A percentile compares a stretch with the other conserved stretches of the same genome.
phyloP scores from a whole-genome alignment of 2,329 filamentous ascomycete species.

The Nigrospora oryzae region DNA sequence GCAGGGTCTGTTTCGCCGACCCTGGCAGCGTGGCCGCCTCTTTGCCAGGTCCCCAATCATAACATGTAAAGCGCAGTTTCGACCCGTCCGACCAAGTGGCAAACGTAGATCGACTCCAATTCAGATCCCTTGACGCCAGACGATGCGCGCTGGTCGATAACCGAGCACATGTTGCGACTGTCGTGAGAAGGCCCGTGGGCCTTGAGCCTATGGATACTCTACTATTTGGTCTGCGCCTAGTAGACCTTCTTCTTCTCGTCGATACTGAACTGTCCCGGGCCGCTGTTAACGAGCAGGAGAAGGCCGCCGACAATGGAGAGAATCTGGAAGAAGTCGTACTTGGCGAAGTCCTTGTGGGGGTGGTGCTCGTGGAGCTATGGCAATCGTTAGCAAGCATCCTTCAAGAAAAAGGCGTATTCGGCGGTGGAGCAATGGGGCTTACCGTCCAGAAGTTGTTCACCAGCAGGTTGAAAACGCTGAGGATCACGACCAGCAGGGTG shows the following conservation, averaged over 20 bases:
- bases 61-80: neutral
- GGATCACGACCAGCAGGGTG: constrained; percentile 85
- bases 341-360: constrained; percentile 99
- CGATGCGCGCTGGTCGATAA: constrained; percentile 2
- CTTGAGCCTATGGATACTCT: neutral
- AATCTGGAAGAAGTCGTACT: constrained; percentile 99
- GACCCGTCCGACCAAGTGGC: constrained; percentile 1
- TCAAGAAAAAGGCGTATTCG: constrained; percentile 3
- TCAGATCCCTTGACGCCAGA: constrained; percentile 4
- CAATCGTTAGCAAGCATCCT: constrained; percentile 15
- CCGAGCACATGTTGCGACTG: too few relatives aligned
- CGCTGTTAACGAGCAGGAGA: constrained; percentile 95
- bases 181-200: too few relatives aligned
- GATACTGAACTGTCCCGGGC: constrained; percentile 92
- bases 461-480: constrained; percentile 92
- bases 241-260: constrained; percentile 99
- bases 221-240: constrained; percentile 31
- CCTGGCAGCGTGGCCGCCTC: too few relatives aligned
- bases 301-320: constrained; percentile 96
- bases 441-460: constrained; percentile 99
- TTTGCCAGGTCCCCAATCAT: too few relatives aligned
- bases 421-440: constrained; percentile 30
- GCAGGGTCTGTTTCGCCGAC: too few relatives aligned
- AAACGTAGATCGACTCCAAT: constrained; percentile 1
- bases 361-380: constrained; percentile 86